phyloP scores from a whole-genome alignment of 805 yeast genomes.

The Ogataea dorogensis region DNA sequence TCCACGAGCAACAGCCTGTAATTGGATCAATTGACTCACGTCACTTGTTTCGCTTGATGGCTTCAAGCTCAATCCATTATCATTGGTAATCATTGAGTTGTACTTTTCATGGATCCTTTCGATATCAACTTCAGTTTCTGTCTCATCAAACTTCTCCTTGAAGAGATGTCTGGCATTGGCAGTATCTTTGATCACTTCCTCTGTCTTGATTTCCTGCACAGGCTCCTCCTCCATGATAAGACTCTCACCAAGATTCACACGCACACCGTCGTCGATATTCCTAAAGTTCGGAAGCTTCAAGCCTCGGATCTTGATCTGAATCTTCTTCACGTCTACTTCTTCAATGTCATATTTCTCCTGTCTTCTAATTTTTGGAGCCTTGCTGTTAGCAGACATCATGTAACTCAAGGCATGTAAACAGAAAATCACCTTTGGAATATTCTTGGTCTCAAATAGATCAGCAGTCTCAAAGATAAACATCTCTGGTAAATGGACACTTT shows the following conservation, averaged over 20 bases:
- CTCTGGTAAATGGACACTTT: conserved; percentile 74
- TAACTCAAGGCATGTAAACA: conserved; percentile 87
- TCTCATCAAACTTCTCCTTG: conserved; percentile 15
- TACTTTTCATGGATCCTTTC: conserved; percentile 33
- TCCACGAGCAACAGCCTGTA: conserved; percentile 75
- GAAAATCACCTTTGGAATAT: conserved; percentile 90
- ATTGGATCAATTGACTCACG: conserved; percentile 26
- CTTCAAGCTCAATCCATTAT: conserved; percentile 19
- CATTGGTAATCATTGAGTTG: conserved; percentile 22
- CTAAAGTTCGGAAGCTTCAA: conserved; percentile 76
- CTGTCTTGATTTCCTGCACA: conserved; percentile 1
- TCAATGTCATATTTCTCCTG: conserved; percentile 61
- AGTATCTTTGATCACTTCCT: conserved; percentile 15
- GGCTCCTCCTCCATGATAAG: neutral
- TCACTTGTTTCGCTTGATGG: conserved; percentile 5
- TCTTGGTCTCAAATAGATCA: conserved; percentile 87
- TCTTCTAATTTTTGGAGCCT: conserved; percentile 59
- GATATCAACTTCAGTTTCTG: conserved; percentile 21
- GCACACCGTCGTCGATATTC: conserved; percentile 34
- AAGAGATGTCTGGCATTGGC: conserved; percentile 26
- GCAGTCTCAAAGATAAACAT: conserved; percentile 88
- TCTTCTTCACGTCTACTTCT: conserved; percentile 63
- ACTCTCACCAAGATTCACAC: conserved; percentile 32
- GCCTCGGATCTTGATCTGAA: conserved; percentile 69
- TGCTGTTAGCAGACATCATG: conserved; percentile 57